Base-by-base conservation (phyloP, 2,329 filamentous ascomycete genomes). In the Chrysoporthe austroafricana region DNA sequence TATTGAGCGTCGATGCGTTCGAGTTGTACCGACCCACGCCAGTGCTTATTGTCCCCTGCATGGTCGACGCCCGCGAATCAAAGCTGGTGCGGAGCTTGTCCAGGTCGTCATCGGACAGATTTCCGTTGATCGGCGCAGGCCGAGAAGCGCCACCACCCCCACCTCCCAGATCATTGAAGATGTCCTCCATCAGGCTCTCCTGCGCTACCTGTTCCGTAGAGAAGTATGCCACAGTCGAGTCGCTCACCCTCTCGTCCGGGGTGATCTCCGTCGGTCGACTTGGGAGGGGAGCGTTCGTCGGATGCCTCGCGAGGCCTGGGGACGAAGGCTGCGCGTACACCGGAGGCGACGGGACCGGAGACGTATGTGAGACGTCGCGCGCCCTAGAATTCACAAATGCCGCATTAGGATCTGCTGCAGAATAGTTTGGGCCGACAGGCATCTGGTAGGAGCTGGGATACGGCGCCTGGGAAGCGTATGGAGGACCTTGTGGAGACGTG, bases 241-340 rank as follows among this genome's bases (percentile, higher is more conserved):
- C 59, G 73, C 18, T 80, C 74, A 52, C 78, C 75, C 54, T 82
- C 79, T 67, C 43, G 54, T 85, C 82, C 3, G 78, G 76, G 48
- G 82, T 70, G 59, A 80, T 77, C 11, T 83, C 82, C 71, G 81
- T 79, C 57, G 82, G 86, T 58, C 84, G 82, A 67, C 79, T 87
- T n/a, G 86, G 85, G 59, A 89, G 77, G 54, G 87, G 84, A 66
- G 87, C 83, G 75, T 88, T 84, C 18, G 87, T 89, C 1, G 87
- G 87, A 67, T 88, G 85, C 63, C 86, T 81, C 68, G 83, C 81
- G 13, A 88, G 74, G n/a, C 83, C 80, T 2, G 82, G 77, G 6
- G 82, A 63, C 62, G 62, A 80, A 34, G 80, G 74, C 59, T 83
- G 81, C 36, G 79, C 72, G 57, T 78, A 80, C 18, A 74, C 70